Evolutionary conservation across 306 rosid genomes (phyloP), one percentile per base, ranked within the genome.

Genomic region (Vigna hirtella): DNA sequence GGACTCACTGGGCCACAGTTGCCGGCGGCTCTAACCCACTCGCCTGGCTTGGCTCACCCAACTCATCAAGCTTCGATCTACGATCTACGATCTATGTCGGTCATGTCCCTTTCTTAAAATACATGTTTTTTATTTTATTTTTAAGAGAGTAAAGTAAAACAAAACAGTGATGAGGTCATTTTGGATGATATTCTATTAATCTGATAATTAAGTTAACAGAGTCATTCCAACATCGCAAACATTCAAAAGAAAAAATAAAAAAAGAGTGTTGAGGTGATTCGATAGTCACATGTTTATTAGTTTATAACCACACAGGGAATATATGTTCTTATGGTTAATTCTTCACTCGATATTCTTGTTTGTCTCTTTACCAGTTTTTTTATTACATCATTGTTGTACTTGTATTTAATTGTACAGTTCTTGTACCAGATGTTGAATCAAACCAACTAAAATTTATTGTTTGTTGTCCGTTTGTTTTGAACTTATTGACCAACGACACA

Each of bases 1-100:
- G 56, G 84, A 81, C 79, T 62, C 61, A 76, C 76, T 57, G 67
- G 78, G 30, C 81, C 40, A 56, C 40, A 16, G 1, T 64, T 64
- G n/a, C 43, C 56, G 18, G 42, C 73, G 56, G 62, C 51, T 58
- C 64, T 30, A 34, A 51, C 74, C 72, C 57, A 40, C 16, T 11
- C 16, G 14, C 72, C 80, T 66, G 50, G 50, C 50, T 45, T 1
- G 16, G 50, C 50, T 45, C 14, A 12, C 9, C 10, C 14, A 6
- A 20, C 40, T 52, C 32, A 43, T 5, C 57, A 67, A 55, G 32
- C 75, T 72, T 42, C 6, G 42, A 76, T 55, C 28, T 26, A 26
- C 6, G 42, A 76, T 55, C 12, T 38, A 24, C 6, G 42, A 76
- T 55, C 12, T 28, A 24, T 28, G 73, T 67, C 78, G 75, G 67